A percentile compares a stretch with the other conserved stretches of the same genome.
Conservation (phyloP, 768 basidiomycete genomes). For the Amanita rubescens region DNA sequence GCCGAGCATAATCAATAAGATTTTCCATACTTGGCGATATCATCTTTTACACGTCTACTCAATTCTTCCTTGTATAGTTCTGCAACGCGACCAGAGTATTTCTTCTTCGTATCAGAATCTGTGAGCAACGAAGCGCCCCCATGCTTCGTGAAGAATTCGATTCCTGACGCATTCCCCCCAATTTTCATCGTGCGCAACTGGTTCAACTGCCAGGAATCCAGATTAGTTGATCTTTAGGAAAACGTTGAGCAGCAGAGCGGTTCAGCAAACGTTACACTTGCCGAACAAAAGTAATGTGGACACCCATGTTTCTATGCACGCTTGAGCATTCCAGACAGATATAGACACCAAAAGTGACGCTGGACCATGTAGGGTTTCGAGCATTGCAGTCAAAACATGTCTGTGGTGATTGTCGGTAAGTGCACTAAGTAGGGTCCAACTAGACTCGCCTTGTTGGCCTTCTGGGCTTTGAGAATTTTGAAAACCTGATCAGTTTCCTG, state of each 20-base stretch:
- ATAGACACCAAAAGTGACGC: constrained; percentile 93
- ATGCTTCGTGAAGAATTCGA: constrained; percentile 86
- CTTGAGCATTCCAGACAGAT: constrained; percentile 97
- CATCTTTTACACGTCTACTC: constrained; percentile 70
- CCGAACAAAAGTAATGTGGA: constrained; percentile 97
- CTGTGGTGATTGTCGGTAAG: neutral
- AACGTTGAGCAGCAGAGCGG: constrained; percentile 8
- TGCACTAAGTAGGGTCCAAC: neutral
- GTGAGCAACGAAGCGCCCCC: constrained; percentile 65
- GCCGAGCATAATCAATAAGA: constrained; percentile 6
- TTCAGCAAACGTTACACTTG: constrained; percentile 28
- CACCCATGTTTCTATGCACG: constrained; percentile 93
- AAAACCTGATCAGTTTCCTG: constrained; percentile 86
- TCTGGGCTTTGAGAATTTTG: constrained; percentile 72
- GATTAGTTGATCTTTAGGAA: constrained; percentile 75
- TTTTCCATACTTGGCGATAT: constrained; percentile 46
- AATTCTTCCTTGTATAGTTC: constrained; percentile 92
- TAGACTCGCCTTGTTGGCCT: constrained; percentile 71
- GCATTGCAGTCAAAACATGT: constrained; percentile 92
- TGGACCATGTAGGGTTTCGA: constrained; percentile 96
- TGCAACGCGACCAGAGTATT: constrained; percentile 79
- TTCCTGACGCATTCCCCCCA: constrained; percentile 83
- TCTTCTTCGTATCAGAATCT: constrained; percentile 78
- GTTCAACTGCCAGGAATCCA: constrained; percentile 86
- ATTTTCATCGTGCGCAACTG: constrained; percentile 97